Evolutionary conservation across 805 yeast genomes (phyloP).

Genomic region (Hanseniaspora nectarophila): DNA sequence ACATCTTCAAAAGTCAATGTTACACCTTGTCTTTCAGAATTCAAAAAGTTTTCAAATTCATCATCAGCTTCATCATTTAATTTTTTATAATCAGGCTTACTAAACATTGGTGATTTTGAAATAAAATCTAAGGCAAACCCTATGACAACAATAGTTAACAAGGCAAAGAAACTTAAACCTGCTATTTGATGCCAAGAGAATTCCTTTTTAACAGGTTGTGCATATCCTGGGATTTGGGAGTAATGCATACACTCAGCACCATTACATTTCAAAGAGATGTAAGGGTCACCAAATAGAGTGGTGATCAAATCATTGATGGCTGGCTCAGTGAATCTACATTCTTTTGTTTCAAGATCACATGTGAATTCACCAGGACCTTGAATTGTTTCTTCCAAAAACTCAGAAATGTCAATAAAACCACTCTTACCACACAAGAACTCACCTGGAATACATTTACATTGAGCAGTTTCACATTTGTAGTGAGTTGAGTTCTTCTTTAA

Average conservation of each 20-base stretch:
- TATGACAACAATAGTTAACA: slow-evolving; percentile 30
- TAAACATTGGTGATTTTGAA: slow-evolving; percentile 52
- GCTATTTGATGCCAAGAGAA: slow-evolving; percentile 38
- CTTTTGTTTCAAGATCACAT: slow-evolving; percentile 52
- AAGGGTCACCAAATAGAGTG: slow-evolving; percentile 89
- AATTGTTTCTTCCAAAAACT: slow-evolving; percentile 79
- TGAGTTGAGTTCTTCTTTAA: slow-evolving; percentile 51
- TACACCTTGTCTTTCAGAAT: slow-evolving; percentile 51
- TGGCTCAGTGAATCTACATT: slow-evolving; percentile 83
- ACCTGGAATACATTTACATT: slow-evolving; percentile 86
- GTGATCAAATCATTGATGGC: slow-evolving; percentile 86
- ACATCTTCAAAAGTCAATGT: slow-evolving; percentile 65
- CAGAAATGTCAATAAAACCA: slow-evolving; percentile 90
- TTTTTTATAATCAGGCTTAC: slow-evolving; percentile 20
- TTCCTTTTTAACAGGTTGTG: slow-evolving; percentile 25
- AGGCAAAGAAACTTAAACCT: slow-evolving; percentile 33
- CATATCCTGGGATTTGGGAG: slow-evolving; percentile 84
- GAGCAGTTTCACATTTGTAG: slow-evolving; percentile 62
- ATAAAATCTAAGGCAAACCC: slow-evolving; percentile 35
- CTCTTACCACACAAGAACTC: slow-evolving; percentile 87
- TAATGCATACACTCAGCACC: slow-evolving; percentile 89
- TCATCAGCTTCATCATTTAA: neutral
- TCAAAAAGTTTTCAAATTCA: slow-evolving; percentile 32
- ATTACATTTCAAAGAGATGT: slow-evolving; percentile 65
- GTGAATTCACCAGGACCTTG: slow-evolving; percentile 86